These are phyloP conservation scores for Trichocladium uniseriatum DNA, from an alignment of 495 filamentous ascomycete genomes.

Conservation along the genomic window DNA sequence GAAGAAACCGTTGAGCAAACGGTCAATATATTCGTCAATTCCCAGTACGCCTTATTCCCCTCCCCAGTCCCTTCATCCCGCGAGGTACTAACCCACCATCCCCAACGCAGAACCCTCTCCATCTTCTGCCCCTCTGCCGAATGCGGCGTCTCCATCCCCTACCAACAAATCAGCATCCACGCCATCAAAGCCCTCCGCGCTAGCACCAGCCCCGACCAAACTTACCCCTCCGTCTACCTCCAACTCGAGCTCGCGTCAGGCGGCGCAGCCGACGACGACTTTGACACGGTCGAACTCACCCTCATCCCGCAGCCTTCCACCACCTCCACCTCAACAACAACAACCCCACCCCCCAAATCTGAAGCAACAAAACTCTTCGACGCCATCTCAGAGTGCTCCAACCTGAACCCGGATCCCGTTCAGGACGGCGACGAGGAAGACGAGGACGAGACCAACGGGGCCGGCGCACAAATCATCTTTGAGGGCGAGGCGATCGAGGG, in stretches of 20 bases:
- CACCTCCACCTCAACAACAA: constrained; percentile 9
- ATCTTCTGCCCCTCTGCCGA: constrained; percentile 54
- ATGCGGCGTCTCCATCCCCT: constrained; percentile 69
- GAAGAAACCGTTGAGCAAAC: constrained; percentile 33
- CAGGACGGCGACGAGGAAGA: constrained; percentile 38
- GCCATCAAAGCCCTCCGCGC: constrained; percentile 55
- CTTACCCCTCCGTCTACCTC: constrained; percentile 62
- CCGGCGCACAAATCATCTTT: constrained; percentile 46
- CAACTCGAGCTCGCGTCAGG: constrained; percentile 56
- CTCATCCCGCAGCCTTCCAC: constrained; percentile 49
- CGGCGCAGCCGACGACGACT: constrained; percentile 56
- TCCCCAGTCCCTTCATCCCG: background rate
- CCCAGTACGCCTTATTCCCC: constrained; percentile 48
- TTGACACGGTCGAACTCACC: constrained; percentile 61
- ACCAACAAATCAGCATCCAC: constrained; percentile 80
- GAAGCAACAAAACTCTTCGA: constrained; percentile 52
- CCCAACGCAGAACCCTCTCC: constrained; percentile 53
- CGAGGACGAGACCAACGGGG: constrained; percentile 40
- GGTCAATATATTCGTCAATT: constrained; percentile 70
- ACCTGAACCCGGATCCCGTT: constrained; percentile 74
- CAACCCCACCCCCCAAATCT: constrained; percentile 18
- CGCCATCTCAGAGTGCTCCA: constrained; percentile 76
- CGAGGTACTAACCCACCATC: constrained; percentile 9
- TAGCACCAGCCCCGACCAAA: constrained; percentile 10
- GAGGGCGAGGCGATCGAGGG: constrained; percentile 44